Conservation (phyloP, 164 flowering plant species). For the Platanus orientalis region DNA sequence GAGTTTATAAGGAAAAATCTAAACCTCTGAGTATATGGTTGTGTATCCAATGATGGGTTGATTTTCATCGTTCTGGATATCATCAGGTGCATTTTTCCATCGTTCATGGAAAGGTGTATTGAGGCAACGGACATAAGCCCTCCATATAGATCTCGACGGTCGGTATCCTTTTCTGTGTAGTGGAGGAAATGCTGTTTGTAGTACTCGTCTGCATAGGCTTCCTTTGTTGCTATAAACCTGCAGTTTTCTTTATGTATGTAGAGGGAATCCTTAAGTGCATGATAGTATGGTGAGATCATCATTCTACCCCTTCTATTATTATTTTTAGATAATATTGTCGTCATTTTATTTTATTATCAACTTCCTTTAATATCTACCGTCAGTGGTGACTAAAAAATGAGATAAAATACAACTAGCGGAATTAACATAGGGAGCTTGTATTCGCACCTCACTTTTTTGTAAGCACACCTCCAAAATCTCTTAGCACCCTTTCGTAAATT, state of each 20-base stretch:
- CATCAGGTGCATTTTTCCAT: conserved; percentile 9
- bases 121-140: conserved; percentile 27
- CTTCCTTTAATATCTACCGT: neutral
- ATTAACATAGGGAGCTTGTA: too few species aligned
- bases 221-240: conserved; percentile 27
- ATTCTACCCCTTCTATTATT: neutral
- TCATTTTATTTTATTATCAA: too few species aligned
- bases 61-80: conserved; percentile 8
- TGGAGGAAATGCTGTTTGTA: conserved; percentile 24
- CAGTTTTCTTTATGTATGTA: too few species aligned
- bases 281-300: too few species aligned
- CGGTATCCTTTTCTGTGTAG: conserved; percentile 27
- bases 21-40: conserved; percentile 9
- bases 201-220: conserved; percentile 33
- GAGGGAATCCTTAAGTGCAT: too few species aligned
- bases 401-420: too few species aligned
- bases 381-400: too few species aligned
- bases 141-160: conserved; percentile 26
- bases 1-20: too few species aligned
- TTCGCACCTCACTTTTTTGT: too few species aligned
- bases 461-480: too few species aligned
- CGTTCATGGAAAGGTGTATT: conserved; percentile 26
- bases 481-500: too few species aligned
- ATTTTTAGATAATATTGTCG: too few species aligned
- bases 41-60: conserved; percentile 17